phyloP scores from a whole-genome alignment of 257 asterid species.

The Lithospermum erythrorhizon region DNA sequence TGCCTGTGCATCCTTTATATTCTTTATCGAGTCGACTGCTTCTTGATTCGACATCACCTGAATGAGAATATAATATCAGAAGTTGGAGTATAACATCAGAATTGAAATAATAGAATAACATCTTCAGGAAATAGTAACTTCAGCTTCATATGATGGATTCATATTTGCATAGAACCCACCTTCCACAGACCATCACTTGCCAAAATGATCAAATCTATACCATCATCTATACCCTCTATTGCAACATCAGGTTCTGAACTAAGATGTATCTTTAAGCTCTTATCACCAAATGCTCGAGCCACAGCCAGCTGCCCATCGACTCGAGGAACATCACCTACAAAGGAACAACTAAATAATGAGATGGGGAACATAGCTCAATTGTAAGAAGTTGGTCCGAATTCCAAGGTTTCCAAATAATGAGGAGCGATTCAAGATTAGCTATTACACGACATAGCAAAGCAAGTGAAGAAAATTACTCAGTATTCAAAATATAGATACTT shows the following conservation, averaged over 20 bases:
- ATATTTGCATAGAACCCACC: slow-evolving; percentile 23
- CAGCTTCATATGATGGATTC: background rate
- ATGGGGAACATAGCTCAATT: background rate
- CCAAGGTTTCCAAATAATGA: too few species aligned
- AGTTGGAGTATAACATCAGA: too few species aligned
- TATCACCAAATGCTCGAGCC: slow-evolving; percentile 94
- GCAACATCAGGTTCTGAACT: slow-evolving; percentile 74
- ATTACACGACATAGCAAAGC: too few species aligned
- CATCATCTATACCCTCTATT: slow-evolving; percentile 49
- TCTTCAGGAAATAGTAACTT: too few species aligned
- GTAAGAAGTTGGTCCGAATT: too few species aligned
- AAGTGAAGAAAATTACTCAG: too few species aligned
- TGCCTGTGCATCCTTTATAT: slow-evolving; percentile 48
- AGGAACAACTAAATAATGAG: slow-evolving; percentile 4
- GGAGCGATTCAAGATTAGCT: too few species aligned
- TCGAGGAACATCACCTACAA: slow-evolving; percentile 79
- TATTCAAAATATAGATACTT: too few species aligned
- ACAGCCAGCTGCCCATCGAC: slow-evolving; percentile 95
- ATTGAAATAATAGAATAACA: too few species aligned
- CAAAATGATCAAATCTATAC: slow-evolving; percentile 53
- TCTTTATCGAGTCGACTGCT: slow-evolving; percentile 57
- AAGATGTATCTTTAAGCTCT: slow-evolving; percentile 75
- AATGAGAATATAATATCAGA: background rate
- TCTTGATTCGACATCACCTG: slow-evolving; percentile 94
- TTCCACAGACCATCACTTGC: slow-evolving; percentile 96